Conservation (phyloP, 2,329 filamentous ascomycete species). For the Diaporthe humulicola region DNA sequence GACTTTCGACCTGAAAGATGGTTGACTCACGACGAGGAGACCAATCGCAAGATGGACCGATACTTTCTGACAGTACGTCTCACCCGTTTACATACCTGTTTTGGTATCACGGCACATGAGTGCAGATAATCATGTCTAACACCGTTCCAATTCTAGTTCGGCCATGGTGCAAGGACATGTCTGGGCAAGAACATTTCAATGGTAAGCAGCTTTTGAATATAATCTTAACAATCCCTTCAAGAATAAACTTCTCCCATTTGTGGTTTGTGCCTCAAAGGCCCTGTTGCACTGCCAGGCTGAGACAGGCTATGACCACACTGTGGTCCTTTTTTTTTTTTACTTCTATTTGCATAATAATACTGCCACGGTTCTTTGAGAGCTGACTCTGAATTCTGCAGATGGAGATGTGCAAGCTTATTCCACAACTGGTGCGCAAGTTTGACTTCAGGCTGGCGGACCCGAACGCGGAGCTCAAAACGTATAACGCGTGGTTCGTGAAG, state of each 20-base stretch:
- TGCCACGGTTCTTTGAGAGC: too few relatives aligned
- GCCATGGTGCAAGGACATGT: conserved; percentile 52
- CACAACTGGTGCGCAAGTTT: conserved; percentile 34
- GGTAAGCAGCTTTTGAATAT: too few relatives aligned
- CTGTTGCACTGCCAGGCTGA: too few relatives aligned
- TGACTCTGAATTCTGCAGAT: too few relatives aligned
- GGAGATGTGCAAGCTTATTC: conserved; percentile 54
- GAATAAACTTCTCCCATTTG: too few relatives aligned
- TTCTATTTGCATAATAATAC: too few relatives aligned
- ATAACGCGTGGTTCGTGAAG: conserved; percentile 25
- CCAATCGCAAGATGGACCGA: conserved; percentile 53
- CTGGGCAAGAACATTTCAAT: conserved; percentile 53
- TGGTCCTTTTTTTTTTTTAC: too few relatives aligned
- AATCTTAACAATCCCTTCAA: too few relatives aligned
- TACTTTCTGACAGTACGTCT: conserved; percentile 39
- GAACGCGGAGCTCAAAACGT: conserved; percentile 16
- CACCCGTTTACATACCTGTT: background rate
- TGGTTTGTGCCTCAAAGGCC: too few relatives aligned
- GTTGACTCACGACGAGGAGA: conserved; percentile 18
- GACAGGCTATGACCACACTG: too few relatives aligned
- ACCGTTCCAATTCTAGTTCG: conserved; percentile 45
- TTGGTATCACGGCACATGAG: too few relatives aligned
- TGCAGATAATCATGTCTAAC: background rate
- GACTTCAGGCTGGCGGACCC: conserved; percentile 18
- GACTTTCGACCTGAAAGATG: conserved; percentile 51